Percentiles rank a stretch among this genome's conserved stretches.
phyloP scores from a whole-genome alignment of 331 rosid genomes.

The Spiraea crenata region DNA sequence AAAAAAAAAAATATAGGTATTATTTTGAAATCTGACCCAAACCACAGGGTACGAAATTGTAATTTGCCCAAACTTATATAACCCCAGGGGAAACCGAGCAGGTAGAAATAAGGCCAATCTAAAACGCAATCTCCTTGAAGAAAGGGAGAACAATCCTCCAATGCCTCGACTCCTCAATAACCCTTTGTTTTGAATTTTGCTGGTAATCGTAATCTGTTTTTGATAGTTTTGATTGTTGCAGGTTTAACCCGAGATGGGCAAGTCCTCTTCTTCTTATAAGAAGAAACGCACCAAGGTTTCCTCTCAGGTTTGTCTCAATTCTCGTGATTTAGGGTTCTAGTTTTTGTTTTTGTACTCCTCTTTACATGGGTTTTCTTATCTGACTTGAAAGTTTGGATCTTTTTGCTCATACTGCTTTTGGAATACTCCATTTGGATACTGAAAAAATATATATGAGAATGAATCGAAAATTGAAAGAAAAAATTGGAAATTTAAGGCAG shows the following conservation, averaged over 20 bases:
- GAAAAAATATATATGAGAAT: not conserved
- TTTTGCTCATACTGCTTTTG: not conserved
- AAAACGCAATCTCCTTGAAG: too few species aligned
- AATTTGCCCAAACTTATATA: too few species aligned
- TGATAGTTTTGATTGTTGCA: slow-evolving; percentile 41
- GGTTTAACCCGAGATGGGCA: slow-evolving; percentile 60
- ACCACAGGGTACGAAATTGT: too few species aligned
- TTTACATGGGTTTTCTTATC: slow-evolving; percentile 14
- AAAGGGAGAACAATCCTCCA: not conserved
- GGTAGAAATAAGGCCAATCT: too few species aligned
- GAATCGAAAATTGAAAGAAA: not conserved
- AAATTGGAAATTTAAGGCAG: not conserved
- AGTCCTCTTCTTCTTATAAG: slow-evolving; percentile 63
- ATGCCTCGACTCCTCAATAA: slow-evolving; percentile 5
- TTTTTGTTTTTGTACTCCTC: not conserved
- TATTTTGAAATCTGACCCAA: too few species aligned
- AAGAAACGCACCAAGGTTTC: slow-evolving; percentile 61
- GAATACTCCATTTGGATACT: not conserved
- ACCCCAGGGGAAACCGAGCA: too few species aligned
- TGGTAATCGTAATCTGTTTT: slow-evolving; percentile 1
- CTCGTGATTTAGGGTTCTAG: slow-evolving; percentile 14
- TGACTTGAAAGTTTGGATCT: not conserved
- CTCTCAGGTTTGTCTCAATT: slow-evolving; percentile 46
- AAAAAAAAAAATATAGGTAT: too few species aligned
- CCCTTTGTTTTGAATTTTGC: not conserved